A percentile compares a stretch with the other conserved stretches of the same genome.
Conservation (phyloP, 1,139 yeast genomes). For the Diutina ranongensis region DNA sequence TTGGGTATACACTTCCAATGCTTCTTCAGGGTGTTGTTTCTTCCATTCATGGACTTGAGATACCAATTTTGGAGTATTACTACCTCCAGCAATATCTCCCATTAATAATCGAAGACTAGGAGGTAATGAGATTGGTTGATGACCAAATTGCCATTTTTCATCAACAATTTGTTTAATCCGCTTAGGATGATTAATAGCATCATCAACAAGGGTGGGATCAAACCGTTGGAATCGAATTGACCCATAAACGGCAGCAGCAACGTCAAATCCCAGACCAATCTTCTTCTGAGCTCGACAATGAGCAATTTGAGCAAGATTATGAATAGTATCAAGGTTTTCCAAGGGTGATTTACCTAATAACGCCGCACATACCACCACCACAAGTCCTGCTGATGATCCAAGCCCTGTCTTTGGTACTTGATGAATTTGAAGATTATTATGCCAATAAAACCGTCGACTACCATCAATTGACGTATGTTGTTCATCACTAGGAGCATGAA, state of each 20-base stretch:
- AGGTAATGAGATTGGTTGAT: slow-evolving; percentile 52
- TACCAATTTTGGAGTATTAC: slow-evolving; percentile 88
- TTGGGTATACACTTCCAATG: slow-evolving; percentile 39
- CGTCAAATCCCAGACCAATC: slow-evolving; percentile 94
- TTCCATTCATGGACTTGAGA: slow-evolving; percentile 68
- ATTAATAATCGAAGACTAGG: slow-evolving; percentile 55
- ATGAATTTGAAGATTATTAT: slow-evolving; percentile 38
- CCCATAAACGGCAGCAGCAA: slow-evolving; percentile 91
- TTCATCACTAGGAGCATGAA: slow-evolving; percentile 50
- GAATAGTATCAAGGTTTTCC: slow-evolving; percentile 28
- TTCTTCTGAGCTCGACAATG: slow-evolving; percentile 93
- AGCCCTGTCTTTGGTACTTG: slow-evolving; percentile 88
- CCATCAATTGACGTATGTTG: slow-evolving; percentile 21
- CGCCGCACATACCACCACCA: slow-evolving; percentile 68
- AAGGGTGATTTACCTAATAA: slow-evolving; percentile 30
- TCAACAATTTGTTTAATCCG: slow-evolving; percentile 31
- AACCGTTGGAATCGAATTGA: slow-evolving; percentile 76
- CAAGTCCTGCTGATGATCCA: slow-evolving; percentile 93
- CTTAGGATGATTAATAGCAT: slow-evolving; percentile 19
- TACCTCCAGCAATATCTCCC: slow-evolving; percentile 92
- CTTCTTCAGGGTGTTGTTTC: slow-evolving; percentile 34
- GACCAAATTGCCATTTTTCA: slow-evolving; percentile 47
- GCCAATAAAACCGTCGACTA: slow-evolving; percentile 43
- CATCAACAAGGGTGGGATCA: slow-evolving; percentile 38
- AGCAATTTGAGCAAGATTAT: slow-evolving; percentile 77